Evolutionary conservation across 1,284 basidiomycete species (phyloP).

Genomic region (Vanrija humicola): DNA sequence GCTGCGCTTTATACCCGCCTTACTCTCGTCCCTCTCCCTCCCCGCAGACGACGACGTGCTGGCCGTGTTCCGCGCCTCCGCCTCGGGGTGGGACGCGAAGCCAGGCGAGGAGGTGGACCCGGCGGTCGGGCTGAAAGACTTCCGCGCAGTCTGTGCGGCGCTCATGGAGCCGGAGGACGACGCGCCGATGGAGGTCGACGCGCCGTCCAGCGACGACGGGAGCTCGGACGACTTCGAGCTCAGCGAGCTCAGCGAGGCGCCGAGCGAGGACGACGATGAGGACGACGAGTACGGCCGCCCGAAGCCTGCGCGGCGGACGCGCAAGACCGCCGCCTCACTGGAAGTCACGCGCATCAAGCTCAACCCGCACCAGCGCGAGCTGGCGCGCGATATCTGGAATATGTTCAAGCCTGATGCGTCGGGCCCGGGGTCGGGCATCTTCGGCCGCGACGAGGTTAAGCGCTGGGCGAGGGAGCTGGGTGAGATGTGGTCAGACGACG

Average conservation of each 20-base stretch:
- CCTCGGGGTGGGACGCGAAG: slow-evolving; percentile 38
- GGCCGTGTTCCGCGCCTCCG: slow-evolving; percentile 39
- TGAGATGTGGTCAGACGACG: slow-evolving; percentile 47
- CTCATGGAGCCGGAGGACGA: slow-evolving; percentile 36
- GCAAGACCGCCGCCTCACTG: not conserved
- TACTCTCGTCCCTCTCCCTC: slow-evolving; percentile 36
- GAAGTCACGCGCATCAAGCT: slow-evolving; percentile 18
- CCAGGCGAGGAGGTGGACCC: slow-evolving; percentile 7
- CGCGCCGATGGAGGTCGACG: slow-evolving; percentile 2
- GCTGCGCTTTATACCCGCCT: slow-evolving; percentile 30
- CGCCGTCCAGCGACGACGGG: slow-evolving; percentile 13
- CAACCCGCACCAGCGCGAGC: slow-evolving; percentile 32
- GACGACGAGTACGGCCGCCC: slow-evolving; percentile 11
- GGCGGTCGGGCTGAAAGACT: slow-evolving; percentile 33
- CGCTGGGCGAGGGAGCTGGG: slow-evolving; percentile 39
- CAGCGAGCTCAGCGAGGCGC: not conserved
- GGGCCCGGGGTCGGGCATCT: slow-evolving; percentile 10
- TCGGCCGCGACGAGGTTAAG: slow-evolving; percentile 44
- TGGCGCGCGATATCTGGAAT: slow-evolving; percentile 41
- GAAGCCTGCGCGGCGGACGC: not conserved
- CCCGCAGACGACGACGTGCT: slow-evolving; percentile 47
- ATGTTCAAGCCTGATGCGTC: slow-evolving; percentile 34
- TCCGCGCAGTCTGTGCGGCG: slow-evolving; percentile 44
- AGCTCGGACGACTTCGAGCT: slow-evolving; percentile 27
- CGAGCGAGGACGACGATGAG: slow-evolving; percentile 19